Percentiles rank a stretch among this genome's conserved stretches.
Conservation (phyloP, 1,284 basidiomycete genomes). For the Ganoderma meredithae region DNA sequence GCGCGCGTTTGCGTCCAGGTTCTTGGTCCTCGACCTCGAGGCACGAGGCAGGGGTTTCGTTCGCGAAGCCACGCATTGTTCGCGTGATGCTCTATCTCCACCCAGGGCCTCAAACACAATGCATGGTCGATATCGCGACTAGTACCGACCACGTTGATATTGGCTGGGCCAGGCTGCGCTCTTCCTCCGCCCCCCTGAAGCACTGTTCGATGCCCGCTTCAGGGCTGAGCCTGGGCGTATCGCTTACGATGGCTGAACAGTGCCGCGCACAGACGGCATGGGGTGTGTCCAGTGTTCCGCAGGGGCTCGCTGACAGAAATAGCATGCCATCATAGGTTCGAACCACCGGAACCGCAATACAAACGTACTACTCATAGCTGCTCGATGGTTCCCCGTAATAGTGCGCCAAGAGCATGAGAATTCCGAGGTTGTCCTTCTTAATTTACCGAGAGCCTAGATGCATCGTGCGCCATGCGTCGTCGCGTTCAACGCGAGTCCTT, state of each 20-base stretch:
- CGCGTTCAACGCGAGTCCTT: constrained; percentile 9
- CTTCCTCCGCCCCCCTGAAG: constrained; percentile 3
- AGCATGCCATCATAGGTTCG: background rate
- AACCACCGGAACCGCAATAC: constrained; percentile 4
- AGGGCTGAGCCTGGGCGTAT: background rate
- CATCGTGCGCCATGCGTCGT: constrained; percentile 7
- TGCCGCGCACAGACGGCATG: background rate
- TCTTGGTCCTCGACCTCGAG: background rate
- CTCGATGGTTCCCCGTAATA: background rate
- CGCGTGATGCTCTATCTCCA: constrained; percentile 5
- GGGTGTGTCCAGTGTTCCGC: background rate
- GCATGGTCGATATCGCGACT: constrained; percentile 7
- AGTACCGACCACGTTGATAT: constrained; percentile 2
- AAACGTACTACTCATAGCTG: background rate
- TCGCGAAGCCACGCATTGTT: background rate
- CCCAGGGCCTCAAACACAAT: background rate
- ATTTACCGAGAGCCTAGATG: background rate
- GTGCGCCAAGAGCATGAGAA: background rate
- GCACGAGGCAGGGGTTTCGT: background rate
- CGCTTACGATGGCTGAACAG: background rate
- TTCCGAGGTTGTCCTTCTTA: background rate
- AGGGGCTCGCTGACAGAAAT: background rate
- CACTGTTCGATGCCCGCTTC: background rate
- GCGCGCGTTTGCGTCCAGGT: constrained; percentile 1
- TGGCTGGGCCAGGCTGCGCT: background rate